A percentile compares a stretch with the other conserved stretches of the same genome.
Evolutionary conservation across 306 rosid genomes (phyloP).

Genomic region (Adenanthera pavonina): DNA sequence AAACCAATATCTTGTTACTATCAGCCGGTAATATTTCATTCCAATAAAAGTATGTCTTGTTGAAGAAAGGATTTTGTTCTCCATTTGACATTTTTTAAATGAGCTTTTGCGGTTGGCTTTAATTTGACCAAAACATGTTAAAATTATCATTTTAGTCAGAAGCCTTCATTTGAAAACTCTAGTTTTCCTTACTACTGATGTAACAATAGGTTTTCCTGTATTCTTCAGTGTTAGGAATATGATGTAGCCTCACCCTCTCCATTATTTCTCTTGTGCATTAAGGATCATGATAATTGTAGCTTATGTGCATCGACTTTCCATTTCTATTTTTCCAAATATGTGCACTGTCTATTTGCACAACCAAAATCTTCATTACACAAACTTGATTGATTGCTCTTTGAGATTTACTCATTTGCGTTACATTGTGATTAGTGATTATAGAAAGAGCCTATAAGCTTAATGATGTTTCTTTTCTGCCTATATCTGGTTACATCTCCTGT

Average conservation of each 20-base stretch:
- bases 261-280: background rate
- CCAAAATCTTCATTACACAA: background rate
- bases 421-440: constrained; percentile 4
- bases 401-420: background rate
- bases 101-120: background rate
- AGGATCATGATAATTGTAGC: background rate
- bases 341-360: constrained; percentile 14
- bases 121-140: background rate
- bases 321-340: background rate
- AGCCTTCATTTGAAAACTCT: background rate
- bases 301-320: constrained; percentile 1
- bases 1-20: background rate
- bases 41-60: background rate
- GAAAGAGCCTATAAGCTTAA: background rate
- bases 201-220: background rate
- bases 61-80: constrained; percentile 4
- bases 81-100: background rate
- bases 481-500: background rate
- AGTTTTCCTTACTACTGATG: background rate
- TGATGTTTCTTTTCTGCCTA: constrained; percentile 5
- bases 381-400: constrained; percentile 8
- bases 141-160: background rate
- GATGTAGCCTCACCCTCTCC: background rate
- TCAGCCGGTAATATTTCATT: constrained; percentile 2
- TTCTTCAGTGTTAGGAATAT: constrained; percentile 11